These are phyloP conservation scores for Beauveria sp. DNA, from an alignment of 2,329 filamentous ascomycete species.

Conservation along the genomic window DNA sequence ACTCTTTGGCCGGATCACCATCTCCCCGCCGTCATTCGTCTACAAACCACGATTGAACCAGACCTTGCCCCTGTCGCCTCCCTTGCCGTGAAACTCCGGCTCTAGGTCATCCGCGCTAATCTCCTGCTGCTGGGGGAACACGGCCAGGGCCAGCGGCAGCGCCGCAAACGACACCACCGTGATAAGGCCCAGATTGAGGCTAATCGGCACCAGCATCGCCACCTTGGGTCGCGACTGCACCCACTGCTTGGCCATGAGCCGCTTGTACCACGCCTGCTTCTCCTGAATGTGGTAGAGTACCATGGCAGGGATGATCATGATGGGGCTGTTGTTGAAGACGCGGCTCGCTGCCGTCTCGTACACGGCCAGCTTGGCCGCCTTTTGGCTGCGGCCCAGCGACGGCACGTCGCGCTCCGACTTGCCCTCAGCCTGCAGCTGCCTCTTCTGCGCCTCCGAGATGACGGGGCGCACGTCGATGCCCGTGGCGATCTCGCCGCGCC, in stretches of 20 bases:
- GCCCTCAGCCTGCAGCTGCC: conserved; percentile 46
- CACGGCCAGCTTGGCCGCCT: conserved; percentile 82
- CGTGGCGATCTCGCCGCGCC: conserved; percentile 84
- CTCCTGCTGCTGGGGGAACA: conserved; percentile 85
- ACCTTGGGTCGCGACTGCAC: conserved; percentile 67
- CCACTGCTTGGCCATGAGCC: conserved; percentile 60
- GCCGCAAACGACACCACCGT: conserved; percentile 81
- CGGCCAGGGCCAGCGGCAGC: conserved; percentile 79
- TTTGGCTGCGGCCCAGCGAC: conserved; percentile 78
- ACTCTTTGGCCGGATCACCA: not conserved
- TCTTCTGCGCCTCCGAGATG: conserved; percentile 62
- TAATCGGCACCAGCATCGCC: conserved; percentile 47
- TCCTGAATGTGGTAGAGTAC: conserved; percentile 74
- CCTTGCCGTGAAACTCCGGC: conserved; percentile 75
- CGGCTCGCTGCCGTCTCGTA: conserved; percentile 87
- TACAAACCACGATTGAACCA: conserved; percentile 95
- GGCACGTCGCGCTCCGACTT: conserved; percentile 56
- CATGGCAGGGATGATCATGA: conserved; percentile 93
- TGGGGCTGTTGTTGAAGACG: conserved; percentile 88
- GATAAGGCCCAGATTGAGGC: conserved; percentile 82
- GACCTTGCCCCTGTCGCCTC: conserved; percentile 74
- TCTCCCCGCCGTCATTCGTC: conserved; percentile 11
- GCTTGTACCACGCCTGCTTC: conserved; percentile 32
- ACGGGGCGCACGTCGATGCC: conserved; percentile 92
- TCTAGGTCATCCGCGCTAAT: conserved; percentile 71